Conservation (phyloP, 345 rosid species). For the Capsella bursapastoris region DNA sequence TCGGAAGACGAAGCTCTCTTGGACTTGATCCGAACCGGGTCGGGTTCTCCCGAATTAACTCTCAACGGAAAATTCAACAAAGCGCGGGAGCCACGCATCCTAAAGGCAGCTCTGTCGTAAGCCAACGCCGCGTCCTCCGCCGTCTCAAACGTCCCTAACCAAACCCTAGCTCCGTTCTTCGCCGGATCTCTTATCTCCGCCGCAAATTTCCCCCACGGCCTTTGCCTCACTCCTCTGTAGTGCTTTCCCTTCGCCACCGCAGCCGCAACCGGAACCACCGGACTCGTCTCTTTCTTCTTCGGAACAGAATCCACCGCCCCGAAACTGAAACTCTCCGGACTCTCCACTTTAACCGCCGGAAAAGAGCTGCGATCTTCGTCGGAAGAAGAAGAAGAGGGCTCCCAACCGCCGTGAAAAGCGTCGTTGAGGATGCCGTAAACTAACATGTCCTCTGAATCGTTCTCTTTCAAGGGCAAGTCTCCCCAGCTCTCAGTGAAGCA, state of each 20-base stretch:
- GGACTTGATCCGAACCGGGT: constrained; percentile 85
- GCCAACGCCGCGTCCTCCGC: constrained; percentile 99
- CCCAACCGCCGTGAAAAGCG: constrained; percentile 81
- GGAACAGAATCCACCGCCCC: constrained; percentile 14
- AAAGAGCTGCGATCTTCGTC: constrained; percentile 28
- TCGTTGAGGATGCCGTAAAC: constrained; percentile 73
- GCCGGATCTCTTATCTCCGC: constrained; percentile 99
- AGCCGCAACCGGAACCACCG: constrained; percentile 25
- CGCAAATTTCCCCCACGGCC: constrained; percentile 99
- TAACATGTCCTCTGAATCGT: constrained; percentile 91
- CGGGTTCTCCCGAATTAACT: constrained; percentile 95
- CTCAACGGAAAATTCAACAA: constrained; percentile 85
- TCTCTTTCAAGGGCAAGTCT: constrained; percentile 74
- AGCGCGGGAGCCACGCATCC: constrained; percentile 98
- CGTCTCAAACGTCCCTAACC: constrained; percentile 98
- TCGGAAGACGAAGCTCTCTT: constrained; percentile 59
- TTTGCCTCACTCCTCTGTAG: constrained; percentile 91
- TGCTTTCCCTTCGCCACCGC: constrained; percentile 68
- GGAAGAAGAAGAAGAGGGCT: constrained; percentile 50
- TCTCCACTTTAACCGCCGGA: constrained; percentile 50
- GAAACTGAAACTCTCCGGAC: constrained; percentile 38
- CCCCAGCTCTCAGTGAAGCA: constrained; percentile 96
- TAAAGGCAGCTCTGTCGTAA: constrained; percentile 89
- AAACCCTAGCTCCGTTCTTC: constrained; percentile 95
- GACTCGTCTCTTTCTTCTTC: constrained; percentile 26